Evolutionary conservation across 1,139 yeast genomes (phyloP), one percentile per base, ranked within the genome.

Genomic region (Suhomyces coccinellae): DNA sequence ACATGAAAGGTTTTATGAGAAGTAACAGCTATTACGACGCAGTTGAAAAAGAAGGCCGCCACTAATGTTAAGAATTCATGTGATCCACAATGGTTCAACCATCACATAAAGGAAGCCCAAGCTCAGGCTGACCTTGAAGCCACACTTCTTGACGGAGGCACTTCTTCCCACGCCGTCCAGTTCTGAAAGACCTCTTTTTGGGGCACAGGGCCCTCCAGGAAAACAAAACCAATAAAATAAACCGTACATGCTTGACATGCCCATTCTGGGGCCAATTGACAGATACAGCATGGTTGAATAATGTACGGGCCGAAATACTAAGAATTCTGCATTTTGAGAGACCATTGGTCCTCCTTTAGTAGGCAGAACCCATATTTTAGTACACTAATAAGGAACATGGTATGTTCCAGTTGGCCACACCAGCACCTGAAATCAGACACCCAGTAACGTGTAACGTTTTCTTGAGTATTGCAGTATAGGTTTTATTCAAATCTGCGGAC

Each of bases 381-480:
- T 37, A 29, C 14, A 27, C n/a, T 16, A 24, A 13, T 9, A 14
- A 15, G 38, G 6, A 29, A 15, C 24, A 26, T 28, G 16, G 11
- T 8, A 17, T 22, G 15, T 36, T 12, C 15, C 38, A 32, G 14
- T 5, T 27, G 15, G 29, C 36, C 28, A 24, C 24, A 22, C 36
- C 17, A 34, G 29, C 11, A 4, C 13, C 29, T 20, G 20, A 14
- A 12, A 34, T 12, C 12, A 32, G 16, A 4, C 11, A 22, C 29
- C 8, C 17, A 17, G 24, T 22, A n/a, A 22, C 20, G 26, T 27
- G 15, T 13, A 24, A 13, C 20, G 36, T 34, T 34, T 34, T 34
- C 36, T 24, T 13, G 32, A 47, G 48, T 47, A 47, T 44, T 44
- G 50, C 40, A 46, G 50, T 47, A 44, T 39, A 48, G 50, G 40